A percentile compares a stretch with the other conserved stretches of the same genome.
These are phyloP conservation scores for Pythium phragmiticola DNA, from an alignment of 352 stramenopile genomes.

Conservation along the genomic window DNA sequence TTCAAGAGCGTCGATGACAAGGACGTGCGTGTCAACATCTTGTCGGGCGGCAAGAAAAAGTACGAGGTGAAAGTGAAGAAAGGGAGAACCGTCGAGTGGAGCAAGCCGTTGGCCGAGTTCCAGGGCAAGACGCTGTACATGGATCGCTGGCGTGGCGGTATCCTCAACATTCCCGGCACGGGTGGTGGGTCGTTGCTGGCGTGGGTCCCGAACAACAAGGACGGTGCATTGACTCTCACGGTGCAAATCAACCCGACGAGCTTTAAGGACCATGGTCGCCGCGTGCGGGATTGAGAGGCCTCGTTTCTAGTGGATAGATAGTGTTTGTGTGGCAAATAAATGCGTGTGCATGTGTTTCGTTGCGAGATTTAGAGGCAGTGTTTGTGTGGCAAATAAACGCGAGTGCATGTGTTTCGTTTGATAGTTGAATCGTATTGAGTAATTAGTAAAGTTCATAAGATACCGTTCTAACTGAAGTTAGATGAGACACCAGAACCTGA, in stretches of 20 bases:
- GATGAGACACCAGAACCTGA: no score
- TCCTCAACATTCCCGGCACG: constrained; percentile 52
- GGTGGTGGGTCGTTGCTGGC: constrained; percentile 49
- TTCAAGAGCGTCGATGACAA: constrained; percentile 49
- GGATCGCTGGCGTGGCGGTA: constrained; percentile 63
- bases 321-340: no score
- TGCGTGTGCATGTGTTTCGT: no score
- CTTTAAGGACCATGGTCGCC: constrained; percentile 15
- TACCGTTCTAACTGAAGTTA: no score
- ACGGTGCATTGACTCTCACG: constrained; percentile 6
- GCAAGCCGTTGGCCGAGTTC: constrained; percentile 31
- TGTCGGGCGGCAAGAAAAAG: constrained; percentile 45
- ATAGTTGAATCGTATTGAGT: no score
- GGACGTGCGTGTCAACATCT: constrained; percentile 62
- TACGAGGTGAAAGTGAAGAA: constrained; percentile 39
- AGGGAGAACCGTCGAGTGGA: constrained; percentile 39
- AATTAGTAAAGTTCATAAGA: no score
- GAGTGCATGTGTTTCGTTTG: no score
- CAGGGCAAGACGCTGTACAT: constrained; percentile 70
- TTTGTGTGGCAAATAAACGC: no score
- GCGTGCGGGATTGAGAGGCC: background rate
- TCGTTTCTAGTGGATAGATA: no score
- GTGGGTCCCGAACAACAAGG: constrained; percentile 20
- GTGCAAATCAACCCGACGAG: constrained; percentile 22
- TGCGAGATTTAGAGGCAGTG: no score